Evolutionary conservation across 768 basidiomycete species (phyloP).

Genomic region (Crassisporium funariophilum): DNA sequence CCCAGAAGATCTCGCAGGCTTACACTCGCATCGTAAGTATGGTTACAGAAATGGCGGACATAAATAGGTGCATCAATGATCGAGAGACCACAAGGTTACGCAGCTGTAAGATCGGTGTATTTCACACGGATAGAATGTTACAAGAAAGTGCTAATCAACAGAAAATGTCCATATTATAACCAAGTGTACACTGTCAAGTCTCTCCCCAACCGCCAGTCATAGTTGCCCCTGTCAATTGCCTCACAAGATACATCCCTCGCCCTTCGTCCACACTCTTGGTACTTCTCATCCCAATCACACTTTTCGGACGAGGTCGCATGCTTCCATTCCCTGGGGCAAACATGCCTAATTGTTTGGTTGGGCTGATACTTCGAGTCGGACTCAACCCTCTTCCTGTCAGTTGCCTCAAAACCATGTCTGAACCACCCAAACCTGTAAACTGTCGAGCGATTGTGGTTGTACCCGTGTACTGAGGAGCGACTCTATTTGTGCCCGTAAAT

Average conservation of each 20-base stretch:
- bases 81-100: too few species aligned
- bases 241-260: slow-evolving; percentile 73
- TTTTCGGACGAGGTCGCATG: slow-evolving; percentile 69
- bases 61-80: too few species aligned
- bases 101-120: too few species aligned
- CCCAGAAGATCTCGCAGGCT: too few species aligned
- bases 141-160: slow-evolving; percentile 4
- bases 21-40: too few species aligned
- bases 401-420: slow-evolving; percentile 49
- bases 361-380: slow-evolving; percentile 73
- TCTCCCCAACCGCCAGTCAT: slow-evolving; percentile 16
- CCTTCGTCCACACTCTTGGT: slow-evolving; percentile 69
- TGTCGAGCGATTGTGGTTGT: slow-evolving; percentile 75
- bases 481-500: slow-evolving; percentile 42
- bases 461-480: slow-evolving; percentile 64
- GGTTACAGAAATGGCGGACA: too few species aligned
- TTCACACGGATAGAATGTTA: too few species aligned
- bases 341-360: slow-evolving; percentile 66
- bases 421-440: slow-evolving; percentile 63
- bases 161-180: not conserved
- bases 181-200: not conserved
- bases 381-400: slow-evolving; percentile 69
- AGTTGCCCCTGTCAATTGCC: slow-evolving; percentile 70
- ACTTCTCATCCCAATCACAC: slow-evolving; percentile 70
- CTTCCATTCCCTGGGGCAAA: slow-evolving; percentile 33